Evolutionary conservation across 2,329 filamentous ascomycete species (phyloP).

Genomic region (Teratosphaeria epicoccoides): DNA sequence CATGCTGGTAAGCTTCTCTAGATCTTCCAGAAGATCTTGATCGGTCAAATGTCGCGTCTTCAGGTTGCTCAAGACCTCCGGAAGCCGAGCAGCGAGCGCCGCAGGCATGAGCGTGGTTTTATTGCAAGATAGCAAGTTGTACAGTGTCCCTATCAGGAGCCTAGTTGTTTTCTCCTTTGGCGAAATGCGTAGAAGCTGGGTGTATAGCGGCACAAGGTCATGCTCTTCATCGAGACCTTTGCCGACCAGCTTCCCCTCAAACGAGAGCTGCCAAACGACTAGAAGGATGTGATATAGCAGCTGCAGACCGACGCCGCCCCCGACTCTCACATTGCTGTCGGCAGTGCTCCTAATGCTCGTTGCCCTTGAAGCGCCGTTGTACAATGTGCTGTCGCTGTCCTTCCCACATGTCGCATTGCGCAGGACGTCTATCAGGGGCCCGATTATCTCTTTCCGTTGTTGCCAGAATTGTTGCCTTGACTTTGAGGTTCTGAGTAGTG

Average conservation of each 20-base stretch:
- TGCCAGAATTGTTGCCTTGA: conserved; percentile 82
- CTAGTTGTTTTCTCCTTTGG: conserved; percentile 97
- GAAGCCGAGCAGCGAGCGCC: conserved; percentile 76
- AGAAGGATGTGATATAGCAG: conserved; percentile 88
- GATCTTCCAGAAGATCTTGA: conserved; percentile 43
- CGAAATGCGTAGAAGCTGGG: conserved; percentile 81
- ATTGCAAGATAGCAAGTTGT: conserved; percentile 72
- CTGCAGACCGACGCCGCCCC: conserved; percentile 80
- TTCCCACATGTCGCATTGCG: conserved; percentile 61
- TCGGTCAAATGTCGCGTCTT: conserved; percentile 42
- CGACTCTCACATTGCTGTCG: conserved; percentile 53
- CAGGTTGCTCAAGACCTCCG: conserved; percentile 48
- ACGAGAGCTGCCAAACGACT: conserved; percentile 93
- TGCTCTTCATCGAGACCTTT: conserved; percentile 84
- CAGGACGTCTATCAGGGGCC: conserved; percentile 72
- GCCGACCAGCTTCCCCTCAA: conserved; percentile 62
- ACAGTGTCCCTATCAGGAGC: conserved; percentile 75
- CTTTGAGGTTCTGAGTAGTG: conserved; percentile 63
- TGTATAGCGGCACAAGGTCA: conserved; percentile 83
- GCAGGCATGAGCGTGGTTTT: conserved; percentile 62
- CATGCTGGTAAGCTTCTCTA: conserved; percentile 43
- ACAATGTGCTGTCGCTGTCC: conserved; percentile 53
- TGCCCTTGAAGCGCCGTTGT: conserved; percentile 34
- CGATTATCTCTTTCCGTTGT: conserved; percentile 73
- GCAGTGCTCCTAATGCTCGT: conserved; percentile 40